Percentiles rank a stretch among this genome's conserved stretches.
phyloP scores from a whole-genome alignment of 1,139 yeast genomes.

The Debaryomycetaceae sp. region DNA sequence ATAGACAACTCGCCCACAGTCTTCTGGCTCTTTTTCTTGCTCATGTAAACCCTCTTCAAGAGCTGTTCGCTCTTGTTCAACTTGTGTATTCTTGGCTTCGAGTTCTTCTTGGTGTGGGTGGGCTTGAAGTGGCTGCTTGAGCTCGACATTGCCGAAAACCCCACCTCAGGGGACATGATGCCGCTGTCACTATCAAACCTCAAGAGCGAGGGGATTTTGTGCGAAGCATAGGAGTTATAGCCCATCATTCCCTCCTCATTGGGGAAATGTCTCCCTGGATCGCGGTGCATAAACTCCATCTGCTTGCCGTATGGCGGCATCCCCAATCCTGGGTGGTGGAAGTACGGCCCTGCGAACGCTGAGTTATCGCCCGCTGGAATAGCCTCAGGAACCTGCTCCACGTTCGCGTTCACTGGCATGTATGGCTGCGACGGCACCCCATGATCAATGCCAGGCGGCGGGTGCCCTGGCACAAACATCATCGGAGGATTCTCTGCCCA shows the following conservation, averaged over 20 bases:
- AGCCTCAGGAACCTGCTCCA: background rate
- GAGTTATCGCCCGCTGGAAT: background rate
- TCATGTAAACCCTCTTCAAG: conserved; percentile 4
- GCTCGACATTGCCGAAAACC: background rate
- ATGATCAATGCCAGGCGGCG: background rate
- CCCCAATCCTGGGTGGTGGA: background rate
- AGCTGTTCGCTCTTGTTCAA: conserved; percentile 12
- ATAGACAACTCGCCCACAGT: conserved; percentile 10
- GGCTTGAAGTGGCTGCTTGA: conserved; percentile 25
- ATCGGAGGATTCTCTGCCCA: background rate
- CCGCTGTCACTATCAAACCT: background rate
- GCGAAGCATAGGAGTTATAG: background rate
- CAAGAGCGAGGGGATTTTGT: background rate
- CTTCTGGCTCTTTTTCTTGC: conserved; percentile 1
- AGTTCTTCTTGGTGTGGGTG: conserved; percentile 32
- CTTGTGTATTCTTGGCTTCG: conserved; percentile 35
- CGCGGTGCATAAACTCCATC: background rate
- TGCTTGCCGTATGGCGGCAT: background rate
- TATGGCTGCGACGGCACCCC: background rate
- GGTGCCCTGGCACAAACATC: background rate
- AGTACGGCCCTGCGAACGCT: background rate
- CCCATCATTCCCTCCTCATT: background rate
- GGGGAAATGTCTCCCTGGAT: background rate
- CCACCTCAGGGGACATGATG: background rate
- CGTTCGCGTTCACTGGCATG: background rate